Evolutionary conservation across 2,329 filamentous ascomycete species (phyloP).

Genomic region (Sporothrix dimorphospora): DNA sequence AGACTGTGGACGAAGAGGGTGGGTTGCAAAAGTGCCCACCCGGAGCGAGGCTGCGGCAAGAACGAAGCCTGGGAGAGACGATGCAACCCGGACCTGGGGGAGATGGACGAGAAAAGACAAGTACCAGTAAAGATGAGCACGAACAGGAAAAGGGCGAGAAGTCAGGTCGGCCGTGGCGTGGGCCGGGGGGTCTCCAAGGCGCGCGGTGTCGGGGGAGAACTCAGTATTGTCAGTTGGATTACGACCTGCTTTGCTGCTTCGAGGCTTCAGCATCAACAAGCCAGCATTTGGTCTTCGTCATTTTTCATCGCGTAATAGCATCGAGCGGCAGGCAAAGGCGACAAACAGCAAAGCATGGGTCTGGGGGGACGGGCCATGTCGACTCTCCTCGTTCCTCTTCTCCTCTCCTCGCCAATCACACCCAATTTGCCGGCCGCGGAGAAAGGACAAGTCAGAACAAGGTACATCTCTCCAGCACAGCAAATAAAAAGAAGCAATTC

Average conservation of each 20-base stretch:
- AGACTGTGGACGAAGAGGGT: background rate
- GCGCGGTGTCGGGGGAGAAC: background rate
- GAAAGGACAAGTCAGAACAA: background rate
- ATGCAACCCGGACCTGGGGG: conserved; percentile 13
- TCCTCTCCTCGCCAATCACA: background rate
- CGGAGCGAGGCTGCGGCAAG: background rate
- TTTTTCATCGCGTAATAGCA: conserved; percentile 15
- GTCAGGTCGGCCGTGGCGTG: background rate
- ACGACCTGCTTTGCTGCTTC: background rate
- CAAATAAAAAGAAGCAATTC: background rate
- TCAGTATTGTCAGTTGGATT: too few relatives aligned
- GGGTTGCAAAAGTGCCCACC: background rate
- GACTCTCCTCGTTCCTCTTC: background rate
- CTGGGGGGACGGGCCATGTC: background rate
- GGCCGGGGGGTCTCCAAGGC: background rate
- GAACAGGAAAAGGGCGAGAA: background rate
- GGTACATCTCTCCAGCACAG: background rate
- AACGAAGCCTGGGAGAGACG: conserved; percentile 6
- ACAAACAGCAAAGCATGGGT: background rate
- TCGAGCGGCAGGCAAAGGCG: background rate
- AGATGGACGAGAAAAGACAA: background rate
- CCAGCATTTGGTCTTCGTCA: too few relatives aligned
- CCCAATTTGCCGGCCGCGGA: conserved; percentile 17
- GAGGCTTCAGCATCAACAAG: too few relatives aligned
- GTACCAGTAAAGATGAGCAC: background rate